phyloP scores from a whole-genome alignment of 2,329 filamentous ascomycete species.

The Phyllosticta citriasiana region DNA sequence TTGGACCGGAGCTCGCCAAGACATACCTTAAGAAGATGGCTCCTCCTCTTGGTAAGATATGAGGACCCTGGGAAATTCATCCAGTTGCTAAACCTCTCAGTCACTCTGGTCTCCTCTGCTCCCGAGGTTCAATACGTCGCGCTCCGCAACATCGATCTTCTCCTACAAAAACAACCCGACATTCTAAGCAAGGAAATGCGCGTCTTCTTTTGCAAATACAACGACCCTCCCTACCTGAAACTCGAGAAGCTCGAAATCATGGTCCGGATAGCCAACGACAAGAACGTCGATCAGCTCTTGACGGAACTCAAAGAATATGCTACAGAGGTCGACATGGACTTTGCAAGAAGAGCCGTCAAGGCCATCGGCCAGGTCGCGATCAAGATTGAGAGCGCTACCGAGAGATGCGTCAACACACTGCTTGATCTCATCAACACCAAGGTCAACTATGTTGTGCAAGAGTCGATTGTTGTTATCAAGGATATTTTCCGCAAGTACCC shows the following conservation, averaged over 20 bases:
- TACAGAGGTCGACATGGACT: slow-evolving; percentile 98
- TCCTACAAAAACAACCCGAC: slow-evolving; percentile 91
- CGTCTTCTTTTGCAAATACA: slow-evolving; percentile 99
- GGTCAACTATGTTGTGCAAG: slow-evolving; percentile 98
- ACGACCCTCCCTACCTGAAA: slow-evolving; percentile 95
- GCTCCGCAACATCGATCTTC: slow-evolving; percentile 86
- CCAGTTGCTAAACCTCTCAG: slow-evolving; percentile 38
- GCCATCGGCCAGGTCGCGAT: slow-evolving; percentile 97
- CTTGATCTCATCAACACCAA: slow-evolving; percentile 93
- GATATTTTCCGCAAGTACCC: slow-evolving; percentile 97
- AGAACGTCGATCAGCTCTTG: slow-evolving; percentile 88
- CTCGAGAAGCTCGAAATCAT: slow-evolving; percentile 97
- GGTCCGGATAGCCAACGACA: slow-evolving; percentile 96
- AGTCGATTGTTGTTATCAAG: slow-evolving; percentile 97
- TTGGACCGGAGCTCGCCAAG: slow-evolving; percentile 66
- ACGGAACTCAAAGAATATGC: slow-evolving; percentile 96
- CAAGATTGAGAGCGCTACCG: slow-evolving; percentile 91
- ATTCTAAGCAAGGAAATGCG: slow-evolving; percentile 95
- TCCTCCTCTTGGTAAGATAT: slow-evolving; percentile 68
- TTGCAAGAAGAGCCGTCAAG: slow-evolving; percentile 85
- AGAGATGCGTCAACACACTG: slow-evolving; percentile 89
- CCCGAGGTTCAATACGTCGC: slow-evolving; percentile 98
- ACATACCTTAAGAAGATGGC: slow-evolving; percentile 98
- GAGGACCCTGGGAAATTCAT: not conserved
- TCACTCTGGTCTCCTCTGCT: slow-evolving; percentile 88